Percentiles rank a stretch among this genome's conserved stretches.
phyloP scores from a whole-genome alignment of 1,284 basidiomycete species.

The Amylostereum areolatum region DNA sequence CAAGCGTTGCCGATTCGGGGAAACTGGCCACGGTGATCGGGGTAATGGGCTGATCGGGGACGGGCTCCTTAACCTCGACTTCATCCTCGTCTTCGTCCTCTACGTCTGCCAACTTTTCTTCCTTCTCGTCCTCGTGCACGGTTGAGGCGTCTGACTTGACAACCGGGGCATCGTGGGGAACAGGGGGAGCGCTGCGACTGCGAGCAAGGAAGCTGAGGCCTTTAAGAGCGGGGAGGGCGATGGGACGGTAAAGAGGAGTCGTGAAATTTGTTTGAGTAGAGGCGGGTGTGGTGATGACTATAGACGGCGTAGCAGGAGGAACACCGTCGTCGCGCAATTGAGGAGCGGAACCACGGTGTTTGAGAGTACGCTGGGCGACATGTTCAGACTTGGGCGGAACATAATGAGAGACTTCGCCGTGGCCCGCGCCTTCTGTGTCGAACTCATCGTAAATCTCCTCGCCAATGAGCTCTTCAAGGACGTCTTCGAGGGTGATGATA shows the following conservation, averaged over 20 bases:
- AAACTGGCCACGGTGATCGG: constrained; percentile 6
- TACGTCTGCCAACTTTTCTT: background rate
- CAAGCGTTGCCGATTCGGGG: constrained; percentile 13
- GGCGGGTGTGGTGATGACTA: constrained; percentile 4
- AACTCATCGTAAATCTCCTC: constrained; percentile 91
- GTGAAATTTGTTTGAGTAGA: constrained; percentile 9
- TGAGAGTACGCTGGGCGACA: constrained; percentile 11
- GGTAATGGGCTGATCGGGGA: constrained; percentile 10
- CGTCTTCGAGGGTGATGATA: constrained; percentile 91
- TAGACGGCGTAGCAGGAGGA: constrained; percentile 3
- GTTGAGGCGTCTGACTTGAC: background rate
- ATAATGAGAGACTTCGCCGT: constrained; percentile 50
- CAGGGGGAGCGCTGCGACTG: constrained; percentile 45
- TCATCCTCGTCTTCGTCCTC: background rate
- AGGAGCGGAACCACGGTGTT: constrained; percentile 26
- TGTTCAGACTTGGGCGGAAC: constrained; percentile 30
- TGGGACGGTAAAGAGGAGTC: constrained; percentile 17
- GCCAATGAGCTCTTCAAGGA: constrained; percentile 86
- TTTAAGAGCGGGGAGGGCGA: constrained; percentile 36
- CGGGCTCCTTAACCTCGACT: constrained; percentile 2
- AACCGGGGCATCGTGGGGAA: constrained; percentile 26
- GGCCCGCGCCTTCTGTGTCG: constrained; percentile 61
- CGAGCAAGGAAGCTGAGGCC: constrained; percentile 42
- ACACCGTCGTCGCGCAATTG: constrained; percentile 19
- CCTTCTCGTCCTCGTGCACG: background rate